phyloP scores from a whole-genome alignment of 1,284 basidiomycete genomes.

The Trichosporon coremiiforme region DNA sequence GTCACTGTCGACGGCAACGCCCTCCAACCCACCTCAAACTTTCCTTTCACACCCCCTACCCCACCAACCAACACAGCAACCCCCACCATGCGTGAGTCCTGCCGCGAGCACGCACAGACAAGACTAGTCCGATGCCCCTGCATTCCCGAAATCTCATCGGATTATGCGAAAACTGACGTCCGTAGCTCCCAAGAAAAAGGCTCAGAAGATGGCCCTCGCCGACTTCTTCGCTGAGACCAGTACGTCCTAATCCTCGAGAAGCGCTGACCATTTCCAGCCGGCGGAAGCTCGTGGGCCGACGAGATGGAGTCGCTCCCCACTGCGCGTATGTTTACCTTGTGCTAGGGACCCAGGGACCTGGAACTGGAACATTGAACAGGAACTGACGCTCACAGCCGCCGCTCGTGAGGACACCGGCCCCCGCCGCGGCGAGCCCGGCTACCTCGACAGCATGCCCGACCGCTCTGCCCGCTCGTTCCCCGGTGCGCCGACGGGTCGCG shows the following conservation, averaged over 20 bases:
- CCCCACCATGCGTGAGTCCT: slow-evolving; percentile 5
- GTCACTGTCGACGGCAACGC: slow-evolving; percentile 5
- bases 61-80: neutral
- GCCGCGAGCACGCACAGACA: neutral
- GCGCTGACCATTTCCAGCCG: slow-evolving; percentile 20
- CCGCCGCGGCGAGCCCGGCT: slow-evolving; percentile 55
- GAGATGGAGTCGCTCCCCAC: slow-evolving; percentile 30
- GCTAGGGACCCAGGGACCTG: slow-evolving; percentile 14
- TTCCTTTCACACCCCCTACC: neutral
- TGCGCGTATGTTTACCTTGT: slow-evolving; percentile 27
- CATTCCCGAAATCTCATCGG: neutral
- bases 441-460: slow-evolving; percentile 56
- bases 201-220: slow-evolving; percentile 83
- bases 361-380: slow-evolving; percentile 13
- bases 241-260: slow-evolving; percentile 24
- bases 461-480: slow-evolving; percentile 39
- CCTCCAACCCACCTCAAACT: neutral
- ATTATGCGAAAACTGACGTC: neutral
- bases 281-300: slow-evolving; percentile 23
- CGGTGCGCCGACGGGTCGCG: slow-evolving; percentile 64
- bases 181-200: slow-evolving; percentile 65
- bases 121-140: neutral
- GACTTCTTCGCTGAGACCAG: slow-evolving; percentile 87
- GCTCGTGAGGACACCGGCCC: slow-evolving; percentile 49
- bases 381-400: slow-evolving; percentile 50